phyloP scores from a whole-genome alignment of 192 early-diverging fungal species.

The Gonapodya prolifera region DNA sequence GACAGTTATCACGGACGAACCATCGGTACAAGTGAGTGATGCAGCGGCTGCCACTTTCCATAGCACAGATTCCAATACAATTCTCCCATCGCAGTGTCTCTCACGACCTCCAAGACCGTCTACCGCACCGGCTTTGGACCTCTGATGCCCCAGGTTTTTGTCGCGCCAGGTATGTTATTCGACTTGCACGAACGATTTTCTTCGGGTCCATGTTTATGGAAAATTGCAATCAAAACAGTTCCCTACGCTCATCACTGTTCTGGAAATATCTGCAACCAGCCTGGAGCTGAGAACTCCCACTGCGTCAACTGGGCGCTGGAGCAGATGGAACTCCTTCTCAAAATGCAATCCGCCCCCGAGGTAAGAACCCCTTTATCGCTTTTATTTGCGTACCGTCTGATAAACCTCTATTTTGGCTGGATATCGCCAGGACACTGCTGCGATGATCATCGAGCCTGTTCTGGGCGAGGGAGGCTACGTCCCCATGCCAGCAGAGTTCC shows the following conservation, averaged over 20 bases:
- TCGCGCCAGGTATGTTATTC: no score
- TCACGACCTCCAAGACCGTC: conserved; percentile 31
- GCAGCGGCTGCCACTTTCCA: no score
- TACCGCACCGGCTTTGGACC: conserved; percentile 23
- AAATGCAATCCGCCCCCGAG: conserved; percentile 21
- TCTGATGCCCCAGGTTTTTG: conserved; percentile 29
- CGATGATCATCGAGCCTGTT: conserved; percentile 25
- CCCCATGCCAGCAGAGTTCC: conserved; percentile 19
- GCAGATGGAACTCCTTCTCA: conserved; percentile 23
- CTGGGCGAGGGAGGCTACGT: conserved; percentile 32
- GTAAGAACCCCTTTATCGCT: no score
- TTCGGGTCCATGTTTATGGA: no score
- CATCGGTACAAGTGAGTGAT: conserved; percentile 26
- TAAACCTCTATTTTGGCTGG: no score
- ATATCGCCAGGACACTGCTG: conserved; percentile 30
- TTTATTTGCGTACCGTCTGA: no score
- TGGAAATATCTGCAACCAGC: conserved; percentile 13
- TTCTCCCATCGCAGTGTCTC: no score
- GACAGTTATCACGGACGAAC: no score
- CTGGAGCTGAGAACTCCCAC: no score
- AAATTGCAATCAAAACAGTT: no score
- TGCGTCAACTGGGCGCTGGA: conserved; percentile 21
- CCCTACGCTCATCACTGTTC: conserved; percentile 22
- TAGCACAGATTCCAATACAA: no score
- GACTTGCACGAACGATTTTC: no score